Conservation (phyloP, 1,284 basidiomycete species). For the Peniophora sp. region DNA sequence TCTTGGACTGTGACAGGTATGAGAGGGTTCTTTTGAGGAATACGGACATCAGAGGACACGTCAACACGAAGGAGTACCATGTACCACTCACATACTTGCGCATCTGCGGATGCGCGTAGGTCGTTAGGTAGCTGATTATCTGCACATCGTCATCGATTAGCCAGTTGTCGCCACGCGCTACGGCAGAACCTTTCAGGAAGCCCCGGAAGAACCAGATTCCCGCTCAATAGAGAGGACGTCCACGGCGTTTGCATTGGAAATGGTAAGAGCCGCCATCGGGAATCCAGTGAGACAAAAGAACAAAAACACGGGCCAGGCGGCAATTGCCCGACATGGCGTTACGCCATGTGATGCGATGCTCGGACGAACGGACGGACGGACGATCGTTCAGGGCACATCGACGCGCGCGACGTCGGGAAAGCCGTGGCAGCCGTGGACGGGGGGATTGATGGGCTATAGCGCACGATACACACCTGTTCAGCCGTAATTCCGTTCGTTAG, state of each 20-base stretch:
- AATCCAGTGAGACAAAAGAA: too few relatives aligned
- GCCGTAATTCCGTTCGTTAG: conserved; percentile 94
- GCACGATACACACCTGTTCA: conserved; percentile 62
- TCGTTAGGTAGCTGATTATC: conserved; percentile 93
- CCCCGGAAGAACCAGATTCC: not conserved
- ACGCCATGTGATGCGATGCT: too few relatives aligned
- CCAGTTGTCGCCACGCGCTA: not conserved
- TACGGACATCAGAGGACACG: not conserved
- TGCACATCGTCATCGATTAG: conserved; percentile 21
- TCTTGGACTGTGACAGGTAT: conserved; percentile 96
- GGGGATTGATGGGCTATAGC: not conserved
- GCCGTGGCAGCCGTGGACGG: not conserved
- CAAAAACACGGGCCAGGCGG: too few relatives aligned
- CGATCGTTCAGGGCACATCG: not conserved
- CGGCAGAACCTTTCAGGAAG: conserved; percentile 6
- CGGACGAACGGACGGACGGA: too few relatives aligned
- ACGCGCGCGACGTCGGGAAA: not conserved
- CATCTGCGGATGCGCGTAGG: conserved; percentile 98
- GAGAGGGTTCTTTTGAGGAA: conserved; percentile 62
- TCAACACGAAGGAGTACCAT: not conserved
- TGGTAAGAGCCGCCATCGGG: too few relatives aligned
- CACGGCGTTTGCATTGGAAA: too few relatives aligned
- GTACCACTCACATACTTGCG: conserved; percentile 68
- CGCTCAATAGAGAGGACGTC: too few relatives aligned
- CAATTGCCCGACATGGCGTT: too few relatives aligned